Base-by-base conservation (phyloP, 495 filamentous ascomycete species). In the Trichocladium uniseriatum region DNA sequence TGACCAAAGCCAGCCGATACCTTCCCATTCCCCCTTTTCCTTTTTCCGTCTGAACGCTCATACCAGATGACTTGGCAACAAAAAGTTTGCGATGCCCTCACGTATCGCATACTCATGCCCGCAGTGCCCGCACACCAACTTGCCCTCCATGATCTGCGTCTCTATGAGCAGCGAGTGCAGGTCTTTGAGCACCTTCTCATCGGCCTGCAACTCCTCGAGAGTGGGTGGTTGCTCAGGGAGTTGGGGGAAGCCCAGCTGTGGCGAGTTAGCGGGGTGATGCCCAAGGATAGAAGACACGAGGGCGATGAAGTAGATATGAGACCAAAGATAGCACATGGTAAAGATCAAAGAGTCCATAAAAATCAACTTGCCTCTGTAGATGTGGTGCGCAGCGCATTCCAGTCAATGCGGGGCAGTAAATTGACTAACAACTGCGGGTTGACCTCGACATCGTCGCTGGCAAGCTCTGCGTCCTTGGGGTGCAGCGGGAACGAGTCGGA, bases 41-140 rank as follows among this genome's bases (percentile, higher is more conserved):
- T 3, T 24, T 8, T 5, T 18, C 22, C 2, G 1, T 11, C 18
- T 29, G 5, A 0, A 16, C 42, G 8, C 18, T 69, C 63, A 78
- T 45, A 88, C 92, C 59, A 97, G 67, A 72, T 97, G 92, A 59
- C 83, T 90, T 15, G 92, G 92, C 62, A 98, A 69, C 55, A 98
- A 71, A 61, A 98, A 98, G 64, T 97, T 97, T 38, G 89, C 87
- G 58, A 97, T 94, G 19, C 92, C 94, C 67, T 97, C 89, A 61
- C 87, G 85, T 36, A 99, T 82, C 58, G 79, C 78, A 67, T 97
- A 97, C 68, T 91, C 83, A 64, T 97, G 89, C 48, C 86, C 86
- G 68, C 92, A 97, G 63, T 84, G 85, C 41, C 81, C 89, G 62
- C 92, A 99, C 20, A 89, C 81, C 49, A 99, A 72, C 63, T 84